A percentile compares a stretch with the other conserved stretches of the same genome.
Conservation (phyloP, 805 yeast species). For the Metschnikowia shivogae region DNA sequence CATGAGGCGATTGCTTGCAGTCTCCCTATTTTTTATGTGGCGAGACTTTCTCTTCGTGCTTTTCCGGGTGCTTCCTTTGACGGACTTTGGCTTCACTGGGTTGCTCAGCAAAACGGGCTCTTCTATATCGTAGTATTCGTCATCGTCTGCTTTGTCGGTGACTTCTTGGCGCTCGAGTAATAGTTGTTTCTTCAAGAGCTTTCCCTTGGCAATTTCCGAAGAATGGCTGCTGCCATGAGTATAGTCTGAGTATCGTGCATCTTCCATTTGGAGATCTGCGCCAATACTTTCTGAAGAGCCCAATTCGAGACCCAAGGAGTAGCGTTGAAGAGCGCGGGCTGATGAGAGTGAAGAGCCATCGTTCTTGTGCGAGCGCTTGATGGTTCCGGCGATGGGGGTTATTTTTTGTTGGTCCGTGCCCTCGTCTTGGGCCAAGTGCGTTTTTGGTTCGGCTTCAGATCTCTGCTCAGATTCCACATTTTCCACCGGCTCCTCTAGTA, state of each 20-base stretch:
- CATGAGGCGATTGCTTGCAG: conserved; percentile 19
- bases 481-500: too few species aligned
- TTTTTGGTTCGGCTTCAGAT: too few species aligned
- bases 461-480: too few species aligned
- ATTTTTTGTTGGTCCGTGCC: too few species aligned
- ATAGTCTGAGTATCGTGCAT: neutral
- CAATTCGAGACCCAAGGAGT: neutral
- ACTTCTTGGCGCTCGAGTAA: neutral
- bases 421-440: too few species aligned
- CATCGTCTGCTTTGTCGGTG: conserved; percentile 11
- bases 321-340: too few species aligned
- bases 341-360: too few species aligned
- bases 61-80: conserved; percentile 15
- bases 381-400: too few species aligned
- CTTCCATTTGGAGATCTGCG: conserved; percentile 1
- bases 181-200: neutral
- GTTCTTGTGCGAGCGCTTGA: too few species aligned
- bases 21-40: conserved; percentile 9
- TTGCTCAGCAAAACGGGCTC: conserved; percentile 32
- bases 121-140: conserved; percentile 35
- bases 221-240: neutral
- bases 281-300: conserved; percentile 1
- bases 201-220: neutral
- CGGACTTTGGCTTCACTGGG: conserved; percentile 32
- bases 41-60: conserved; percentile 21